Evolutionary conservation across 441 rosid genomes (phyloP).

Genomic region (Adansonia rubrostipa): DNA sequence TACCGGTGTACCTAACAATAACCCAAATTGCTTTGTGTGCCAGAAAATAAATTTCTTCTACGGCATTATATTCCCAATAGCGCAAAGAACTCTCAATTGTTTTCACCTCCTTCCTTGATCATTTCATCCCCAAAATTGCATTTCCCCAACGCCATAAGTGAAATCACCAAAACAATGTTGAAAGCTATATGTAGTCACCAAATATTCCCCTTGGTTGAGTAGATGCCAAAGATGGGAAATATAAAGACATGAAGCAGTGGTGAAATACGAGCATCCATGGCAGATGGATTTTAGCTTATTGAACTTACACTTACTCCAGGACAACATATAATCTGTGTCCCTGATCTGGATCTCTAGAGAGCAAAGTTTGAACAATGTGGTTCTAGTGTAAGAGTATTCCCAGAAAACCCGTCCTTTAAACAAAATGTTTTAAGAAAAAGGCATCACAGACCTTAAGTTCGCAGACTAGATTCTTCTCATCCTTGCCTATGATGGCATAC

Average conservation of each 20-base stretch:
- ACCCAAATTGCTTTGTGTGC: too few species aligned
- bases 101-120: not conserved
- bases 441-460: not conserved
- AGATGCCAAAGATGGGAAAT: conserved; percentile 1
- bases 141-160: not conserved
- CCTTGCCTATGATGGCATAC: not conserved
- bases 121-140: conserved; percentile 2
- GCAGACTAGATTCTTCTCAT: not conserved
- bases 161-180: not conserved
- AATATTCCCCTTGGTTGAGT: not conserved
- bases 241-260: not conserved
- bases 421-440: not conserved
- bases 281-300: not conserved
- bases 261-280: not conserved
- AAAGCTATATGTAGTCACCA: conserved; percentile 1
- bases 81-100: not conserved
- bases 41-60: not conserved
- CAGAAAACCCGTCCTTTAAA: not conserved
- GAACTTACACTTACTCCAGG: not conserved
- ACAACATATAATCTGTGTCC: not conserved
- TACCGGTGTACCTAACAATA: too few species aligned
- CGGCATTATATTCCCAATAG: not conserved
- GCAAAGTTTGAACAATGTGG: not conserved
- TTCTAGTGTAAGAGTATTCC: not conserved
- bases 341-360: not conserved